A percentile compares a stretch with the other conserved stretches of the same genome.
These are phyloP conservation scores for Salpingoeca rosetta DNA, from an alignment of 78 protist genomes.

Conservation along the genomic window DNA sequence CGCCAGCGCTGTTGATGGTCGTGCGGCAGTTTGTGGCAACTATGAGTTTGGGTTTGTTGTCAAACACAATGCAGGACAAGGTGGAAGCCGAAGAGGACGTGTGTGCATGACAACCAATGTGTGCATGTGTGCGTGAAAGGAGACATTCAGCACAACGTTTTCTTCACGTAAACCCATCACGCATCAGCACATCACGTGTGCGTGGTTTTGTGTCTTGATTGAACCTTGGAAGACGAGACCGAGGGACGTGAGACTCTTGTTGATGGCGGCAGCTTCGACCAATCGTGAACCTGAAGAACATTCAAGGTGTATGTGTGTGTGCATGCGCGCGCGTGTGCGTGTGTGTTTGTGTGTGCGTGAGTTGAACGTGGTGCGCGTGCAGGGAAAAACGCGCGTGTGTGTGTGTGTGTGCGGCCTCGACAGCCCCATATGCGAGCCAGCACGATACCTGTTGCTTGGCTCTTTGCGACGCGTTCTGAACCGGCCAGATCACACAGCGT, in stretches of 20 bases:
- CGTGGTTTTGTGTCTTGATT: background rate
- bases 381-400: background rate
- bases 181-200: background rate
- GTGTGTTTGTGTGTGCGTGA: background rate
- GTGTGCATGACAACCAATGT: too few species aligned
- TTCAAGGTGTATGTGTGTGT: too few species aligned
- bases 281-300: background rate
- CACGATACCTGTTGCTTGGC: too few species aligned
- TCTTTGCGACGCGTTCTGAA: too few species aligned
- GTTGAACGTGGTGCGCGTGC: background rate
- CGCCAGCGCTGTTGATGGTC: slow-evolving; percentile 67
- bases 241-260: background rate
- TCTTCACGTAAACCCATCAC: background rate
- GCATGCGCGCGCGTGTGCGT: background rate
- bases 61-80: too few species aligned
- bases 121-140: too few species aligned
- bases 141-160: too few species aligned
- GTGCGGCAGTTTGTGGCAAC: too few species aligned
- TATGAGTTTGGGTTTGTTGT: too few species aligned
- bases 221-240: background rate
- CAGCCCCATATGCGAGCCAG: background rate
- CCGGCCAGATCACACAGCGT: background rate
- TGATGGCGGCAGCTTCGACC: background rate
- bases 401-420: background rate
- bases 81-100: background rate